These are phyloP conservation scores for Chenopodium suecicum DNA, from an alignment of 148 eudicot species.

Conservation along the genomic window DNA sequence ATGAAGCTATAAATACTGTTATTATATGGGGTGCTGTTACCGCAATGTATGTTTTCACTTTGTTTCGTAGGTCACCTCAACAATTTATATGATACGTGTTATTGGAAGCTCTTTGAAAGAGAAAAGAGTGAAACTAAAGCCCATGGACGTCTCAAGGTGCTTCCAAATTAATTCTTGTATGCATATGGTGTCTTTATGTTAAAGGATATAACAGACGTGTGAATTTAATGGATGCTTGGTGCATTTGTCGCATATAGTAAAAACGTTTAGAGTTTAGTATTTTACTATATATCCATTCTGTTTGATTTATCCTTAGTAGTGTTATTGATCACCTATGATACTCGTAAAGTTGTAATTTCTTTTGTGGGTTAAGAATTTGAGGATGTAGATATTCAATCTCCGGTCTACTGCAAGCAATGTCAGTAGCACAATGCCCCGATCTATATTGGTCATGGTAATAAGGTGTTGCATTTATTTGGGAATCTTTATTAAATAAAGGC, in stretches of 20 bases:
- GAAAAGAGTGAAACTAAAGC: constrained; percentile 70
- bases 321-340: too few relatives aligned
- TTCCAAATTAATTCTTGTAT: constrained; percentile 3
- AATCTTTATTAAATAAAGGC: neutral
- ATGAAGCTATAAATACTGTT: neutral
- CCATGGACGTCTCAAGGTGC: constrained; percentile 57
- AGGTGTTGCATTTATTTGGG: neutral
- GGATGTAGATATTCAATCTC: neutral
- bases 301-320: too few relatives aligned
- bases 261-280: too few relatives aligned
- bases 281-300: too few relatives aligned
- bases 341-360: too few relatives aligned
- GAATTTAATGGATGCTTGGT: neutral
- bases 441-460: too few relatives aligned
- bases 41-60: neutral
- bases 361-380: neutral
- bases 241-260: neutral
- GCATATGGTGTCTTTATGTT: neutral
- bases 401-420: neutral
- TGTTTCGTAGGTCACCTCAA: constrained; percentile 58
- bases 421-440: neutral
- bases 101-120: constrained; percentile 60
- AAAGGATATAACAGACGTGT: neutral
- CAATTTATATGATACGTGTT: constrained; percentile 69
- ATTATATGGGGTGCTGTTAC: neutral